A percentile compares a stretch with the other conserved stretches of the same genome.
Conservation (phyloP, 129 eudicot genomes). For the Smallanthus sonchifolius region DNA sequence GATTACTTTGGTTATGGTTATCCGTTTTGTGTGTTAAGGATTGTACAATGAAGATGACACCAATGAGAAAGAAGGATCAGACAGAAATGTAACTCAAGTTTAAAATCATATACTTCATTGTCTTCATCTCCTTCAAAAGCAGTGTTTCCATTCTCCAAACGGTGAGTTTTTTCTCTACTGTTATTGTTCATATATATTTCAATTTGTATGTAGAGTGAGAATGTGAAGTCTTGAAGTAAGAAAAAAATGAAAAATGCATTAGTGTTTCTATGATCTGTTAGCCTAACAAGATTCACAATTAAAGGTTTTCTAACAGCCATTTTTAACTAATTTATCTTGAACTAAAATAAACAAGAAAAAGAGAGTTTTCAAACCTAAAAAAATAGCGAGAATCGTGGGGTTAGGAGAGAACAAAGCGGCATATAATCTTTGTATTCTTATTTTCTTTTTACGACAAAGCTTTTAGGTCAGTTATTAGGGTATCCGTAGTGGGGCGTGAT, state of each 20-base stretch:
- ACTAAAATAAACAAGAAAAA: too few relatives aligned
- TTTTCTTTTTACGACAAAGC: too few relatives aligned
- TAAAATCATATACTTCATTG: too few relatives aligned
- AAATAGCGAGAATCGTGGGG: too few relatives aligned
- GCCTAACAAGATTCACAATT: background rate
- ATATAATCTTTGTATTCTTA: too few relatives aligned
- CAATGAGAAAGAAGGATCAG: constrained; percentile 14
- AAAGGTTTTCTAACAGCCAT: too few relatives aligned
- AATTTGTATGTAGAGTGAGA: constrained; percentile 4
- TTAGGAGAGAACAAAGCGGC: too few relatives aligned
- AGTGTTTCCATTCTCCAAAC: background rate
- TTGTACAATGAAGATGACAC: constrained; percentile 20
- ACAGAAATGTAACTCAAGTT: background rate
- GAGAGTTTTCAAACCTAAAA: too few relatives aligned
- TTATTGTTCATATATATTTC: background rate
- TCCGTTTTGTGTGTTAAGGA: constrained; percentile 18
- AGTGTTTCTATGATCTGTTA: background rate
- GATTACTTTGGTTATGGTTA: constrained; percentile 1
- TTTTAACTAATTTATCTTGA: too few relatives aligned
- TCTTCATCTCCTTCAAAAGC: constrained; percentile 15
- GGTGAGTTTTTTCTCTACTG: constrained; percentile 6
- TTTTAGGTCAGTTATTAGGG: too few relatives aligned
- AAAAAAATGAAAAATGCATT: background rate
- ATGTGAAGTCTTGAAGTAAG: background rate
- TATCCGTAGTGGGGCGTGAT: too few relatives aligned